These are phyloP conservation scores for Trypanosoma mega DNA, from an alignment of 208 protist genomes.

Conservation along the genomic window DNA sequence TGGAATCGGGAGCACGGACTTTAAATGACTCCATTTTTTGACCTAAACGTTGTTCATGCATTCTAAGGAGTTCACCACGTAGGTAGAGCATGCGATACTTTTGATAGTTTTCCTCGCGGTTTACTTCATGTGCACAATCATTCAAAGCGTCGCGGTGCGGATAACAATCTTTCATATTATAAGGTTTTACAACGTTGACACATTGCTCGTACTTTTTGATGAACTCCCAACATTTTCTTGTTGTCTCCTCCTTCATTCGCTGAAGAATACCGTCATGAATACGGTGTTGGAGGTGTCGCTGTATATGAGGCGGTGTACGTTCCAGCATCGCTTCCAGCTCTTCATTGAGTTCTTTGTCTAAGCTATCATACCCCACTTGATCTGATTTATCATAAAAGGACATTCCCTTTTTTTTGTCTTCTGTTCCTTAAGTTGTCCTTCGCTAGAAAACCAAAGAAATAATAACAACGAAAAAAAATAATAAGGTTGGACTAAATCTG, in stretches of 20 bases:
- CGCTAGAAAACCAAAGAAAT: not conserved
- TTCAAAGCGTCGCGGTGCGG: conserved; percentile 85
- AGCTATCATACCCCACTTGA: conserved; percentile 79
- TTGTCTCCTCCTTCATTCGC: conserved; percentile 87
- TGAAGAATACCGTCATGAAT: conserved; percentile 85
- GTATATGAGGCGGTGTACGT: conserved; percentile 59
- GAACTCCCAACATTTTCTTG: conserved; percentile 74
- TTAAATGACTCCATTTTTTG: conserved; percentile 83
- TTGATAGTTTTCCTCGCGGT: conserved; percentile 87
- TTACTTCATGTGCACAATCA: conserved; percentile 78
- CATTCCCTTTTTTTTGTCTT: conserved; percentile 41
- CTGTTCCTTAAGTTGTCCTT: not conserved
- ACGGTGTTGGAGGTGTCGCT: conserved; percentile 73
- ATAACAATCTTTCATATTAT: conserved; percentile 65
- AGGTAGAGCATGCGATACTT: conserved; percentile 80
- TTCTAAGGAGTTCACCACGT: conserved; percentile 73
- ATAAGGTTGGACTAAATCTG: too few species aligned
- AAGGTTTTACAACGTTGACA: conserved; percentile 60
- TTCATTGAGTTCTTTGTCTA: conserved; percentile 67
- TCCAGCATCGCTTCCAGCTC: conserved; percentile 76
- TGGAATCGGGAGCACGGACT: conserved; percentile 59
- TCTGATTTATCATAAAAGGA: conserved; percentile 84
- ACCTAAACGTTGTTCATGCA: conserved; percentile 65
- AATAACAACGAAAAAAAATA: not conserved
- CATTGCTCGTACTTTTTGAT: conserved; percentile 78